phyloP scores from a whole-genome alignment of 2,329 filamentous ascomycete genomes.

The Alternaria panax region DNA sequence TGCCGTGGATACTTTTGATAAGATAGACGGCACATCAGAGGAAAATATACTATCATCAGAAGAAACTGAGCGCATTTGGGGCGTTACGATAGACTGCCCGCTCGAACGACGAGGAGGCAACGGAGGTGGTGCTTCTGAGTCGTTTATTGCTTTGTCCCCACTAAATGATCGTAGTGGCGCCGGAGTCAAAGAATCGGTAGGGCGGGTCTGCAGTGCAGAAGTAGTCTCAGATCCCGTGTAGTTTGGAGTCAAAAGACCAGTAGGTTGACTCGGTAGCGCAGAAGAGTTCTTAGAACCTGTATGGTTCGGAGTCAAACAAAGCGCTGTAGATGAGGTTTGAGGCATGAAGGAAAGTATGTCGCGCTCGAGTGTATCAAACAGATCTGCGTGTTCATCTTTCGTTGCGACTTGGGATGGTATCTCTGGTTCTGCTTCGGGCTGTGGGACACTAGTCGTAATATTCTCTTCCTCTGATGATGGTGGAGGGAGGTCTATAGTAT shows the following conservation, averaged over 20 bases:
- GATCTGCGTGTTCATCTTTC: constrained; percentile 9
- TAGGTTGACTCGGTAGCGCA: not conserved
- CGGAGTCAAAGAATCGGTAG: not conserved
- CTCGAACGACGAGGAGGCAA: constrained; percentile 33
- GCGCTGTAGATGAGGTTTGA: constrained; percentile 14
- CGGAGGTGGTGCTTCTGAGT: constrained; percentile 14
- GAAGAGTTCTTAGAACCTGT: not conserved
- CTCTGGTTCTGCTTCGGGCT: not conserved
- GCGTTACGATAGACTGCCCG: constrained; percentile 9
- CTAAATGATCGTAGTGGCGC: constrained; percentile 18
- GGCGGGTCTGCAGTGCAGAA: not conserved
- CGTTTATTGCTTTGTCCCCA: not conserved
- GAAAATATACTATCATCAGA: constrained; percentile 21
- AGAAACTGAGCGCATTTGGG: constrained; percentile 11
- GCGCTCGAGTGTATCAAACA: constrained; percentile 23
- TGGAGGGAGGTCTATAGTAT: not conserved
- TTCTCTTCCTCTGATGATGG: not conserved
- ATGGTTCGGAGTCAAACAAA: constrained; percentile 3
- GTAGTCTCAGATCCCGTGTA: not conserved
- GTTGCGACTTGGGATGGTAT: not conserved
- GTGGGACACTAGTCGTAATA: not conserved
- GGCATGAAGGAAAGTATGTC: constrained; percentile 29
- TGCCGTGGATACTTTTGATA: constrained; percentile 24
- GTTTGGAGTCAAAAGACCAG: not conserved
- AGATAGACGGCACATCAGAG: constrained; percentile 10